These are phyloP conservation scores for Orbilia javanica DNA, from an alignment of 2,329 filamentous ascomycete genomes.

Conservation along the genomic window DNA sequence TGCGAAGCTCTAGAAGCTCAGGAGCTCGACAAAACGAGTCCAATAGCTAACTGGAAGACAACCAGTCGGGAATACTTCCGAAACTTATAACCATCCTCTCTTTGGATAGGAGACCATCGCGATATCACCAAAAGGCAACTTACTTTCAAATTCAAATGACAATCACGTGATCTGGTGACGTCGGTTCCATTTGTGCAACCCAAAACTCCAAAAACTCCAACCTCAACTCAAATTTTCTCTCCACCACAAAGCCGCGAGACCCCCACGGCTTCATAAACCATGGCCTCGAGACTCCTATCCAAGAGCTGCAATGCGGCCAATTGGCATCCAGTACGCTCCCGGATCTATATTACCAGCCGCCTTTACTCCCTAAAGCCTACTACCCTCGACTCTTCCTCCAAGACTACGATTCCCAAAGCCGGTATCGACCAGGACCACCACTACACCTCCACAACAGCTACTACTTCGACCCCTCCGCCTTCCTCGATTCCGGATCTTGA, in stretches of 20 bases:
- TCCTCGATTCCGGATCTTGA: slow-evolving; percentile 65
- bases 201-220: not conserved
- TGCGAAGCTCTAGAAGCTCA: too few relatives aligned
- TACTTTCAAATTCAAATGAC: too few relatives aligned
- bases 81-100: too few relatives aligned
- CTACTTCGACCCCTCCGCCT: slow-evolving; percentile 64
- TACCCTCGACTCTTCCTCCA: slow-evolving; percentile 45
- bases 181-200: slow-evolving; percentile 13
- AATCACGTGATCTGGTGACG: slow-evolving; percentile 20
- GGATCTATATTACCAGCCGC: slow-evolving; percentile 10
- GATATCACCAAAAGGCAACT: too few relatives aligned
- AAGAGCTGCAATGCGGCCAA: slow-evolving; percentile 10
- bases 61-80: too few relatives aligned
- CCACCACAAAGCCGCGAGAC: not conserved
- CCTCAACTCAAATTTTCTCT: slow-evolving; percentile 27
- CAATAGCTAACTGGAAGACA: too few relatives aligned
- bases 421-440: slow-evolving; percentile 70
- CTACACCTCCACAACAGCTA: slow-evolving; percentile 67
- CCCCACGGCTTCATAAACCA: not conserved
- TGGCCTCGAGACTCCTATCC: slow-evolving; percentile 22
- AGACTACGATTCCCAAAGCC: slow-evolving; percentile 60
- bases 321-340: too few relatives aligned
- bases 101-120: too few relatives aligned
- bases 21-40: too few relatives aligned
- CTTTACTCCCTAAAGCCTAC: slow-evolving; percentile 50